Percentiles rank a stretch among this genome's conserved stretches.
Evolutionary conservation across 805 yeast genomes (phyloP).

Genomic region (Lipomyces spencermartinsiae): DNA sequence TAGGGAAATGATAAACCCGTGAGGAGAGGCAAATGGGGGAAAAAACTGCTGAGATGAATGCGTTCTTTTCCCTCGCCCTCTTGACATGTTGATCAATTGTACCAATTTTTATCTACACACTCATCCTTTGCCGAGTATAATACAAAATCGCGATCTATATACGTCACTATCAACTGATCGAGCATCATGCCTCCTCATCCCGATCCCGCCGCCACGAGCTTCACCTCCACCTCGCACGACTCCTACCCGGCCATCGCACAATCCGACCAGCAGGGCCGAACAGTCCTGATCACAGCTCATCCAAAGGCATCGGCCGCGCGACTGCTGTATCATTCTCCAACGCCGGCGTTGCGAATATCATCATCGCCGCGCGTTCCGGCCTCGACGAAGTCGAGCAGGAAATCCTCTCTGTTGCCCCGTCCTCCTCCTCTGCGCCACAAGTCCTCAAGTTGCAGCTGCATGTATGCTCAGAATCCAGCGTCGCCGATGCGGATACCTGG

Average conservation of each 20-base stretch:
- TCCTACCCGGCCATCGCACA: conserved; percentile 7
- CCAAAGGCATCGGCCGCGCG: conserved; percentile 17
- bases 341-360: conserved; percentile 13
- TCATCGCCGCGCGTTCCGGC: neutral
- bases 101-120: no score
- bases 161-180: neutral
- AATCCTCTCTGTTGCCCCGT: neutral
- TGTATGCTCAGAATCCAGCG: neutral
- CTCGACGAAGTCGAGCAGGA: neutral
- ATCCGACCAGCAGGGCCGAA: neutral
- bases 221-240: conserved; percentile 7
- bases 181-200: neutral
- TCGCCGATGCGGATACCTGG: no score
- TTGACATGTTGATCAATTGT: no score
- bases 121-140: neutral
- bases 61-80: no score
- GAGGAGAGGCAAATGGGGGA: no score
- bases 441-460: conserved; percentile 1
- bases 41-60: no score
- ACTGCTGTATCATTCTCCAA: conserved; percentile 11
- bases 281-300: conserved; percentile 19
- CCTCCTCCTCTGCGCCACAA: neutral
- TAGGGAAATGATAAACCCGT: no score
- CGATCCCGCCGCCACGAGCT: neutral
- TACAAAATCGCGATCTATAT: no score